Evolutionary conservation across 257 asterid species (phyloP).

Genomic region (Solanum clarkiae): DNA sequence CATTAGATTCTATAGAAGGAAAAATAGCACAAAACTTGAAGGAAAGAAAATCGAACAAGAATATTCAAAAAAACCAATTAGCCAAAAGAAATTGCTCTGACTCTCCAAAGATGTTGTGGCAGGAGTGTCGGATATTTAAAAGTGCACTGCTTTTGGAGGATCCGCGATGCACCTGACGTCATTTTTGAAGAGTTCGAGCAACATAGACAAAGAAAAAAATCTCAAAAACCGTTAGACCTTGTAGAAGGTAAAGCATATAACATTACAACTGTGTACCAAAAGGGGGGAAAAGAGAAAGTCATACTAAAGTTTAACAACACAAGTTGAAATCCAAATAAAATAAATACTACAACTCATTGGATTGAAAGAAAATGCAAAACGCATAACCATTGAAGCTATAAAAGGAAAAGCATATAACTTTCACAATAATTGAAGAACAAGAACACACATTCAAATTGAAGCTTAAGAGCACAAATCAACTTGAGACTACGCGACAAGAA

Average conservation of each 20-base stretch:
- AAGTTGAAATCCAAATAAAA: neutral
- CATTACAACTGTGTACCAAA: neutral
- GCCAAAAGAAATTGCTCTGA: neutral
- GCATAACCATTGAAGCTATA: neutral
- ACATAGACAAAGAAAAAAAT: neutral
- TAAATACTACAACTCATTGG: neutral
- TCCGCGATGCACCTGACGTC: neutral
- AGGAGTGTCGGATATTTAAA: neutral
- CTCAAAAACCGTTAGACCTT: neutral
- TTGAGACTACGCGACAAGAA: neutral
- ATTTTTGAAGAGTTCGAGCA: neutral
- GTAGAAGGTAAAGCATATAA: neutral
- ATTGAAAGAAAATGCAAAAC: neutral
- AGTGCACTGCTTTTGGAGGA: neutral
- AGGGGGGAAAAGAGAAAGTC: neutral
- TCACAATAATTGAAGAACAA: neutral
- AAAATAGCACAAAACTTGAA: neutral
- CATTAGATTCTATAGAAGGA: neutral
- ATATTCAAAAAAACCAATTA: neutral
- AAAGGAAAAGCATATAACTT: neutral
- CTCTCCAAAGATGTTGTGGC: neutral
- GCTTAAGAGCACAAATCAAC: neutral
- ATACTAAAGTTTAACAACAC: neutral
- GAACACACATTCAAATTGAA: neutral
- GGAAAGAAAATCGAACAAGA: neutral